Evolutionary conservation across 192 early-diverging fungal species (phyloP).

Genomic region (Backusella macrospora): DNA sequence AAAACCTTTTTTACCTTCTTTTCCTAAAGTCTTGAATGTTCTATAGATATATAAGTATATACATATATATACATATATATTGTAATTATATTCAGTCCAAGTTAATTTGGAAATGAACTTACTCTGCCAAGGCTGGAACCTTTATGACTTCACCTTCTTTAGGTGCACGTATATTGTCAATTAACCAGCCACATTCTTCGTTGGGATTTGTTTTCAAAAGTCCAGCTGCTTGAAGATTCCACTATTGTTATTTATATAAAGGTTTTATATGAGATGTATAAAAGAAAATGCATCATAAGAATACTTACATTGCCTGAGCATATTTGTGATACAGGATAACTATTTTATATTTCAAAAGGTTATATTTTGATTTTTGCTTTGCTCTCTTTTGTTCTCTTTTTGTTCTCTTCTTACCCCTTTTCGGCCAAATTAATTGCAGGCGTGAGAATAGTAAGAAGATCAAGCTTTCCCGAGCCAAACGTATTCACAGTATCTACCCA

Average conservation of each 20-base stretch:
- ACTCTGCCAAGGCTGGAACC: conserved; percentile 59
- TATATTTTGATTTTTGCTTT: not conserved
- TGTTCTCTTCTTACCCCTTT: conserved; percentile 55
- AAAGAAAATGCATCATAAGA: not conserved
- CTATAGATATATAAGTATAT: conserved; percentile 21
- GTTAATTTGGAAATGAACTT: conserved; percentile 21
- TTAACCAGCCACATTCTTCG: conserved; percentile 50
- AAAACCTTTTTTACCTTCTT: conserved; percentile 67
- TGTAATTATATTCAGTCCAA: not conserved
- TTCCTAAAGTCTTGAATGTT: conserved; percentile 59
- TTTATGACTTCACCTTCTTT: conserved; percentile 62
- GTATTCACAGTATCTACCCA: conserved; percentile 67
- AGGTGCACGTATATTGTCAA: conserved; percentile 56
- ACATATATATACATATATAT: too few relatives aligned
- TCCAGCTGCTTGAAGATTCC: conserved; percentile 28
- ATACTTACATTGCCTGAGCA: conserved; percentile 31
- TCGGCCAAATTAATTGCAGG: conserved; percentile 75
- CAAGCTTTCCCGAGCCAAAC: conserved; percentile 66
- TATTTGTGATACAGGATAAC: conserved; percentile 34
- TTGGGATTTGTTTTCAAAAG: conserved; percentile 43
- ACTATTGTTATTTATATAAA: conserved; percentile 38
- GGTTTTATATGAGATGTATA: not conserved
- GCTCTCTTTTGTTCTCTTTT: not conserved
- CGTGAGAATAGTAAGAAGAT: conserved; percentile 55
- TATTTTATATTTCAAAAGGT: not conserved